Evolutionary conservation across 371 early-diverging fungal genomes (phyloP).

Genomic region (Capillidium rhysosporum): DNA sequence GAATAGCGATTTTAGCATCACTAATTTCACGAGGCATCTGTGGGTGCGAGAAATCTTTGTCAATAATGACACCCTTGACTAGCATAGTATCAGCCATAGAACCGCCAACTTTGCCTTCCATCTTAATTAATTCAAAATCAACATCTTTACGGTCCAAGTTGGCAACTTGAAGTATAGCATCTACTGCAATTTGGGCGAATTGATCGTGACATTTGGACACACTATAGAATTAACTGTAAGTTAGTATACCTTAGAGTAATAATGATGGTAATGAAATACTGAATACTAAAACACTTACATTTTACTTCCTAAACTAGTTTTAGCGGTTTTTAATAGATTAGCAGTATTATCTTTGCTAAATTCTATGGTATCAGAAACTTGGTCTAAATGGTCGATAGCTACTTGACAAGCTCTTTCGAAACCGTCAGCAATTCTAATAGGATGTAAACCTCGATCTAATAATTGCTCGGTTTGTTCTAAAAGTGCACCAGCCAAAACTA

Average conservation of each 20-base stretch:
- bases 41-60: conserved; percentile 99
- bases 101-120: conserved; percentile 97
- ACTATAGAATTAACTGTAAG: conserved; percentile 17
- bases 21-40: conserved; percentile 97
- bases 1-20: conserved; percentile 94
- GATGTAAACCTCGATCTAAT: conserved; percentile 96
- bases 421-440: conserved; percentile 97
- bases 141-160: conserved; percentile 98
- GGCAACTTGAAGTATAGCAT: conserved; percentile 94
- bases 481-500: conserved; percentile 95
- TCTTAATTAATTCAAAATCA: conserved; percentile 99
- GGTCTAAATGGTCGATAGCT: conserved; percentile 80
- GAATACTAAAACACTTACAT: conserved; percentile 42
- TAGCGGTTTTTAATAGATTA: conserved; percentile 90
- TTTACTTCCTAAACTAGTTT: conserved; percentile 95
- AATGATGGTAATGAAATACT: background rate
- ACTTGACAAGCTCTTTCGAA: conserved; percentile 93
- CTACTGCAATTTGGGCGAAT: conserved; percentile 94
- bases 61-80: conserved; percentile 95
- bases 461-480: conserved; percentile 94
- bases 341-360: conserved; percentile 61
- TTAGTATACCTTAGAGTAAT: no score
- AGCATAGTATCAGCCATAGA: conserved; percentile 83
- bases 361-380: conserved; percentile 77
- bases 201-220: conserved; percentile 94